Base-by-base conservation (phyloP, 1,139 yeast genomes). In the Zygotorulaspora mrakii region DNA sequence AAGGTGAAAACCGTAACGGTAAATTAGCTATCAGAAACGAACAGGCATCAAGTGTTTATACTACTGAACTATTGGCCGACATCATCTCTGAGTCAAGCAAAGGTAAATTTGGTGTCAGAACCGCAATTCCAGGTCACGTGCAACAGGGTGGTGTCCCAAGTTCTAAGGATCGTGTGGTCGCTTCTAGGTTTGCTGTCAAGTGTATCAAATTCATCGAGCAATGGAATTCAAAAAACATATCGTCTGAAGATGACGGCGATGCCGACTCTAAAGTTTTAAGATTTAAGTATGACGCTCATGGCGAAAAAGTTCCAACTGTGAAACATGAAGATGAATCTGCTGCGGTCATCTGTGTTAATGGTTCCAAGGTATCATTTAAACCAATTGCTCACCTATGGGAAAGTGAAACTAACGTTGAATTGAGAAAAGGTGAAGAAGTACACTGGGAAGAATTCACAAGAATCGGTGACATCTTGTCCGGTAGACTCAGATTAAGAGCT, bases 81-180 rank as follows among this genome's bases (percentile, higher is more conserved):
- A 86, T 91, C 48, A 79, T 89, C 55, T 77, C 79, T 50, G 82
- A 83, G 49, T 91, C 87, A 55, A 77, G 88, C 30, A 69, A 75
- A 37, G 82, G 84, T 37, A 72, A 74, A 47, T 91, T 88, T 59
- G 96, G 89, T 57, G 85, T 94, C 13, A 82, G 95, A 65, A 88
- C 95, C 3, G 98, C 98, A 11, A 81, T 89, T 40, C 98, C 98
- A 9, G 98, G 98, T 20, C 98, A 91, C 61, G 94, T 88, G 39
- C 98, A 91, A 71, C 98, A 91, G 67, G 98, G 98, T 64, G 95
- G 94, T 45, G 77, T 80, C 39, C 98, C 98, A 28, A 84, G 96
- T 3, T 87, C 97, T 5, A 85, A 88, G 65, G 98, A 91, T 65
- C 79, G 97, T 66, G 84, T 89, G 14, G 76, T 91, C 48, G 96